Evolutionary conservation across 306 rosid genomes (phyloP), one percentile per base, ranked within the genome.

Genomic region (Medicago arabica): DNA sequence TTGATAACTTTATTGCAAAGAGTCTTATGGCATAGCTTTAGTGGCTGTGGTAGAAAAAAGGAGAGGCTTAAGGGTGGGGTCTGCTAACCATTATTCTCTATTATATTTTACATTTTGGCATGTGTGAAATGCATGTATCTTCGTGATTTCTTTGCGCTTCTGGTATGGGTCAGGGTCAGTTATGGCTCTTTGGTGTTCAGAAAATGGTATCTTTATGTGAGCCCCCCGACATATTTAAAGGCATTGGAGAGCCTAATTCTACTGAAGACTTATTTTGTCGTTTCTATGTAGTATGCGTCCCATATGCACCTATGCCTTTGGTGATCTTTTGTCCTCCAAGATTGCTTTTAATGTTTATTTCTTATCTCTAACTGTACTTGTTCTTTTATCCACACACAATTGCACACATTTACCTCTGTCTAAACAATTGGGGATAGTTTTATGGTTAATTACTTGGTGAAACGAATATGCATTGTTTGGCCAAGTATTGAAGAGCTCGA

Each of bases 161-260:
- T 49, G 13, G 14, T 34, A 50, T 28, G 7, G 28, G 63, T 6
- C 61, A 49, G 47, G 34, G 28, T 43, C 50, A 25, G 69, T 44
- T 67, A 54, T 67, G 19, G 68, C n/a, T 58, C 17, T 59, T 58
- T 60, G 65, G 25, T 14, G 44, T 47, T 47, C 76, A 69, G 71
- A 16, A 12, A 11, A 69, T 21, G 43, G 44, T 47, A 59, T 69
- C n/a, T 6, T 64, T 70, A 61, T 59, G 17, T 6, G 23, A 34
- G 71, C 36, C 72, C 36, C 21, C n/a, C 19, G 36, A 55, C 28
- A 31, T 68, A n/a, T n/a, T 17, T 39, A 40, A 68, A 31, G 62
- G 41, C 69, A 17, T 19, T 69, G 51, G 61, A 69, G 63, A 55
- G 51, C 64, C 62, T 46, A 31, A 14, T 59, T 47, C 16, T 60